Evolutionary conservation across 2,329 filamentous ascomycete species (phyloP).

Genomic region (Escovopsis weberi): DNA sequence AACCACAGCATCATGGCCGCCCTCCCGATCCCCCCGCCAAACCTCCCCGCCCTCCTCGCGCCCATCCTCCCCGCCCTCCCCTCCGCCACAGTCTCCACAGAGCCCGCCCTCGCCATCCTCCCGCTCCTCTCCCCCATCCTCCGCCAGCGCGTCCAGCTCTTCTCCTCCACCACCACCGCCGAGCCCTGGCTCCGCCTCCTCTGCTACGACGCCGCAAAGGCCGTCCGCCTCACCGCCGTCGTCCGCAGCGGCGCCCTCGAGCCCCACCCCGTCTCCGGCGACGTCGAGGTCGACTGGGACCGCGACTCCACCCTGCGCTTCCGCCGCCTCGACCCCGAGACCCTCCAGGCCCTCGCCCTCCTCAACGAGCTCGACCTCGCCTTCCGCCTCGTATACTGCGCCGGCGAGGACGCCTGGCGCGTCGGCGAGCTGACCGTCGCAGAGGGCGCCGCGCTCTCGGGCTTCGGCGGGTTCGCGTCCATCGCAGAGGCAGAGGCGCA

Average conservation of each 20-base stretch:
- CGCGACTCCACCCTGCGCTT: constrained; percentile 49
- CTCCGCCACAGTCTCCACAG: constrained; percentile 31
- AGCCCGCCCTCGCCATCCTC: constrained; percentile 41
- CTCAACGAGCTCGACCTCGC: constrained; percentile 46
- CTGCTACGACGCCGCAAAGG: constrained; percentile 48
- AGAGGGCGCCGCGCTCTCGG: constrained; percentile 39
- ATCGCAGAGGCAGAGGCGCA: constrained; percentile 47
- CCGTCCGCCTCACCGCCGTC: constrained; percentile 43
- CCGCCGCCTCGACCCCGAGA: constrained; percentile 59
- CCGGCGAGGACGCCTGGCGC: constrained; percentile 55
- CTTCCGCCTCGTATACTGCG: constrained; percentile 56
- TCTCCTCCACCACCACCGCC: constrained; percentile 41
- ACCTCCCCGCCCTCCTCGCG: constrained; percentile 32
- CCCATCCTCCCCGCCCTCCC: constrained; percentile 46
- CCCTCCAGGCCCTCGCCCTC: constrained; percentile 51
- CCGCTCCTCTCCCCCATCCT: constrained; percentile 51
- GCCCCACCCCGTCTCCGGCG: constrained; percentile 68
- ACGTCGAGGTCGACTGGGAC: constrained; percentile 60
- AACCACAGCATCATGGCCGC: constrained; percentile 13
- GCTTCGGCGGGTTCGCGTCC: constrained; percentile 34
- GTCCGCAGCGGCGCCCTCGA: constrained; percentile 51
- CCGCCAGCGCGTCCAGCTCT: constrained; percentile 52
- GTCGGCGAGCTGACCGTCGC: constrained; percentile 53
- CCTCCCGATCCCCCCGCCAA: constrained; percentile 25
- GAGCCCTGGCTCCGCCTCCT: constrained; percentile 62